A percentile compares a stretch with the other conserved stretches of the same genome.
These are phyloP conservation scores for Cutaneotrichosporon curvatum DNA, from an alignment of 1,284 basidiomycete species.

Conservation along the genomic window DNA sequence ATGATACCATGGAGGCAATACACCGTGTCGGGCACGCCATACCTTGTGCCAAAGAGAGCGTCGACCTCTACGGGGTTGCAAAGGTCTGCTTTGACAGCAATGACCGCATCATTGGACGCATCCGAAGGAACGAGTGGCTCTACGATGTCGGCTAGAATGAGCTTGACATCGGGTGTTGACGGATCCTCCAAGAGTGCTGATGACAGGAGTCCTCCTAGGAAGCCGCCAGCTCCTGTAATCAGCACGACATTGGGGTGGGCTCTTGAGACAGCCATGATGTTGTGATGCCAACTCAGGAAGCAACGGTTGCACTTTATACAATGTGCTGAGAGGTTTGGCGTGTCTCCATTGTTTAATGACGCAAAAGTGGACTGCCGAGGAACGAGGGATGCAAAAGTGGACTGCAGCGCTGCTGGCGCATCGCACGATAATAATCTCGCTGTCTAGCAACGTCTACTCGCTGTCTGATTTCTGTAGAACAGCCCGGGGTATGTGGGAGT, in stretches of 20 bases:
- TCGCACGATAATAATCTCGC: too few relatives aligned
- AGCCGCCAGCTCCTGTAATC: constrained; percentile 41
- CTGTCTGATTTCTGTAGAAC: too few relatives aligned
- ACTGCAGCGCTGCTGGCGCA: too few relatives aligned
- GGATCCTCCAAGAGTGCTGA: constrained; percentile 35
- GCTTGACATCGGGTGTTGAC: constrained; percentile 35
- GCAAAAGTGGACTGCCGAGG: too few relatives aligned
- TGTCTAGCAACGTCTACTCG: too few relatives aligned
- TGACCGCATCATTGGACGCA: constrained; percentile 29
- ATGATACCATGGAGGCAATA: constrained; percentile 61
- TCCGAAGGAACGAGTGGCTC: constrained; percentile 50
- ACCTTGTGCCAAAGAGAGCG: constrained; percentile 42
- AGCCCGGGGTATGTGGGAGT: too few relatives aligned
- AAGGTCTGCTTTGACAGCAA: constrained; percentile 52
- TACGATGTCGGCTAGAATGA: constrained; percentile 47
- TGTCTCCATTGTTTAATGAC: too few relatives aligned
- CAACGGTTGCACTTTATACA: not conserved
- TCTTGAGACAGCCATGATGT: not conserved
- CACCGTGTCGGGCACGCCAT: constrained; percentile 37
- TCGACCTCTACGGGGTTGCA: constrained; percentile 49
- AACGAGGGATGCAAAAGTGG: too few relatives aligned
- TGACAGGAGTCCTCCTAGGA: constrained; percentile 42
- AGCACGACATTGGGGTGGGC: constrained; percentile 38
- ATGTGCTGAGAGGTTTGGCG: not conserved
- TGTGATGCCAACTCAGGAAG: too few relatives aligned